These are phyloP conservation scores for Plasmopara muralis DNA, from an alignment of 352 stramenopile genomes.

Conservation along the genomic window DNA sequence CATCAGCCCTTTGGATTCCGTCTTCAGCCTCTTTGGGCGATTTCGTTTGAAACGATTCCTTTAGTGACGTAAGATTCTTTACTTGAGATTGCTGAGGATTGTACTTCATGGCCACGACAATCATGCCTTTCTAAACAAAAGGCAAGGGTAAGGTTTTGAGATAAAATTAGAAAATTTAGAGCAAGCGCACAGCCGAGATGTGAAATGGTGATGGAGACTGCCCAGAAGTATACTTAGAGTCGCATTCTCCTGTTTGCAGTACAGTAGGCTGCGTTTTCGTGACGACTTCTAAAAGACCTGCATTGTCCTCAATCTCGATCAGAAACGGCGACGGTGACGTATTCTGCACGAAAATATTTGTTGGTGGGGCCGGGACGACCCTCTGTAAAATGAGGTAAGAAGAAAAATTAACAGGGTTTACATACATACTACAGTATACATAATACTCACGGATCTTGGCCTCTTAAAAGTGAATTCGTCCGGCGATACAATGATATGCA, in stretches of 20 bases:
- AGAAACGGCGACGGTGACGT: constrained; percentile 45
- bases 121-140: constrained; percentile 58
- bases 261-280: constrained; percentile 22
- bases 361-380: constrained; percentile 27
- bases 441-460: constrained; percentile 17
- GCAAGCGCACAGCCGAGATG: constrained; percentile 40
- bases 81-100: constrained; percentile 11
- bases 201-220: constrained; percentile 24
- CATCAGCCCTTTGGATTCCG: constrained; percentile 4
- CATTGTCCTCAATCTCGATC: constrained; percentile 54
- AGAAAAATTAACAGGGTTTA: constrained; percentile 4
- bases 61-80: constrained; percentile 5
- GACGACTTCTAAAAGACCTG: constrained; percentile 52
- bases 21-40: constrained; percentile 13
- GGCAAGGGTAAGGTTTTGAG: background rate
- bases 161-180: background rate
- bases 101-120: constrained; percentile 63
- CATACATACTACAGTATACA: too few species aligned
- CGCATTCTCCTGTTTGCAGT: constrained; percentile 7
- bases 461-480: constrained; percentile 64
- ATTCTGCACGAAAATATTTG: constrained; percentile 79
- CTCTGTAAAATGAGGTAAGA: constrained; percentile 5
- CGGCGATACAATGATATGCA: constrained; percentile 51
- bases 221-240: constrained; percentile 2
- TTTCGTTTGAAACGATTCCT: constrained; percentile 5